Conservation (phyloP, 139 green algal species). For the Pseudopediastrum boryanum region DNA sequence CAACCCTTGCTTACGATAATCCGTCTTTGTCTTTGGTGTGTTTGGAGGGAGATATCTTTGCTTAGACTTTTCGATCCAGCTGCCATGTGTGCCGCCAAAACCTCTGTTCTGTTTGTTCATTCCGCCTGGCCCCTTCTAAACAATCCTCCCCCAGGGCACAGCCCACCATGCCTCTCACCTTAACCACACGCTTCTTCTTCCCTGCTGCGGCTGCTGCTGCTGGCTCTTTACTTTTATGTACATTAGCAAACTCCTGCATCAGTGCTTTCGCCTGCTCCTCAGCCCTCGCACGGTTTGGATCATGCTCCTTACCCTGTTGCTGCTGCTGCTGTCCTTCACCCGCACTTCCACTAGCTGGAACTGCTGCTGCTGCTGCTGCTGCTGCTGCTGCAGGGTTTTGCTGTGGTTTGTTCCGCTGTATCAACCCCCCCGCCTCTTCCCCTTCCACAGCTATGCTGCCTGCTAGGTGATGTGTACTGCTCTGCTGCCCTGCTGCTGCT, state of each 20-base stretch:
- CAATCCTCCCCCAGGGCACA: background rate
- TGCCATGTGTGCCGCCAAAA: too few species aligned
- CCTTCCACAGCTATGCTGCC: background rate
- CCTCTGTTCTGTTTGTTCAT: too few species aligned
- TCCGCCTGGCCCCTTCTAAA: background rate
- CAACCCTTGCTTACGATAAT: background rate
- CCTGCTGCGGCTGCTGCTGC: background rate
- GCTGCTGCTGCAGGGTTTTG: background rate
- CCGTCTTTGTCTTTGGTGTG: background rate
- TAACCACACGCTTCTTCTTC: background rate
- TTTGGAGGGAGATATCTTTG: background rate
- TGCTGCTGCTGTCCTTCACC: conserved; percentile 5
- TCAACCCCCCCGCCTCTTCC: background rate
- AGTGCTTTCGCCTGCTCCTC: conserved; percentile 15
- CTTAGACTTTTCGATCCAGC: background rate
- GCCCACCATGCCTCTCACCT: conserved; percentile 6
- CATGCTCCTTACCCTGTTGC: background rate
- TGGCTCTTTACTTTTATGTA: too few species aligned
- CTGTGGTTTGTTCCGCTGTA: background rate
- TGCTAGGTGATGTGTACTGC: background rate
- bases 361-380: conserved; percentile 21
- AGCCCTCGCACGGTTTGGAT: background rate
- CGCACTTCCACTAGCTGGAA: background rate
- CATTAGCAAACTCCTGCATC: conserved; percentile 39
- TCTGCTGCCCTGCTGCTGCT: background rate